Percentiles rank a stretch among this genome's conserved stretches.
Conservation (phyloP, 2,329 filamentous ascomycete species). For the Scedosporium boydii region DNA sequence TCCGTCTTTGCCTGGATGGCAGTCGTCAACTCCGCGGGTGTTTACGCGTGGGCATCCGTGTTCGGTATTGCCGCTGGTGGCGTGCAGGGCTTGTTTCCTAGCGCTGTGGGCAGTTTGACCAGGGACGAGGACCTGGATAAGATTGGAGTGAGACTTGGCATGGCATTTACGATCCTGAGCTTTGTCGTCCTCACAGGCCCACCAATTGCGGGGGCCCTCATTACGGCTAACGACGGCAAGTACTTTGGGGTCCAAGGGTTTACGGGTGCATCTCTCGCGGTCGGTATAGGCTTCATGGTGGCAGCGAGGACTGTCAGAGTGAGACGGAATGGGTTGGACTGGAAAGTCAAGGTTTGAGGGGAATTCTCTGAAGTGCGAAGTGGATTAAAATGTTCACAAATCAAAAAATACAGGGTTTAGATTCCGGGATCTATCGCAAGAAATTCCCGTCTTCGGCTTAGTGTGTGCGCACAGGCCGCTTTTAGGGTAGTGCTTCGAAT, state of each 20-base stretch:
- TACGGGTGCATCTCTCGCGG: slow-evolving; percentile 30
- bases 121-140: slow-evolving; percentile 34
- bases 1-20: slow-evolving; percentile 48
- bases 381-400: no score
- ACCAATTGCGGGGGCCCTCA: slow-evolving; percentile 41
- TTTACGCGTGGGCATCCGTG: slow-evolving; percentile 53
- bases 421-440: no score
- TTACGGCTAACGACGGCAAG: slow-evolving; percentile 27
- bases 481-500: background rate
- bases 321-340: background rate
- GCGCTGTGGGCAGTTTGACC: slow-evolving; percentile 33
- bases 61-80: slow-evolving; percentile 57
- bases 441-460: background rate
- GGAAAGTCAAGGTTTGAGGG: background rate
- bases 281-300: slow-evolving; percentile 29
- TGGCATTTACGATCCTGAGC: slow-evolving; percentile 47
- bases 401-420: no score
- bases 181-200: slow-evolving; percentile 43
- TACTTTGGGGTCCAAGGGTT: slow-evolving; percentile 41
- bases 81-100: slow-evolving; percentile 56
- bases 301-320: slow-evolving; percentile 26
- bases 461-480: background rate
- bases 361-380: no score
- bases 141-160: slow-evolving; percentile 45
- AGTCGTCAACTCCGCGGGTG: slow-evolving; percentile 34